These are phyloP conservation scores for Rheum nobile DNA, from an alignment of 148 eudicot species.

Conservation along the genomic window DNA sequence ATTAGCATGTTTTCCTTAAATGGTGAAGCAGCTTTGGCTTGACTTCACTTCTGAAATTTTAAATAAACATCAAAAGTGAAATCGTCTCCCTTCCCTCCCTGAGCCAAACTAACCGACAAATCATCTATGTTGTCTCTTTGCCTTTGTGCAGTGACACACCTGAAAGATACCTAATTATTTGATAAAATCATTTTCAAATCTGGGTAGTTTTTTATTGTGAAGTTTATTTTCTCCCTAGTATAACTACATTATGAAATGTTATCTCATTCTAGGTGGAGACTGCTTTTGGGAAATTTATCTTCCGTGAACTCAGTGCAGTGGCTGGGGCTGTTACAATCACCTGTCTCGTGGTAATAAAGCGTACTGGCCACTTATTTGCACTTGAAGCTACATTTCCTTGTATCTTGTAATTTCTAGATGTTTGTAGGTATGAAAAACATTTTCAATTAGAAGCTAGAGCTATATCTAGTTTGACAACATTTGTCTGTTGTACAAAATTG, in stretches of 20 bases:
- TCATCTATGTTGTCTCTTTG: not conserved
- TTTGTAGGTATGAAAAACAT: not conserved
- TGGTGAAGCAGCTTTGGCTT: not conserved
- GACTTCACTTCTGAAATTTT: not conserved
- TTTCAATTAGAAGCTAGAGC: not conserved
- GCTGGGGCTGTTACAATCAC: constrained; percentile 89
- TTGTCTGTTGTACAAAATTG: not conserved
- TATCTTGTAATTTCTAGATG: not conserved
- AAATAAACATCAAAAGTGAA: not conserved
- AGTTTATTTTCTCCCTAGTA: not conserved
- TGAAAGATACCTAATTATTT: too few species aligned
- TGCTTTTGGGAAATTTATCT: constrained; percentile 43
- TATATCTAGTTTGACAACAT: not conserved
- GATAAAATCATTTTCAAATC: not conserved
- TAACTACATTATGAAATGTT: not conserved
- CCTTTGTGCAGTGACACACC: not conserved
- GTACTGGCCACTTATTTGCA: not conserved
- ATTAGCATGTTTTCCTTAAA: not conserved
- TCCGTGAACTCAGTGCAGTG: constrained; percentile 67
- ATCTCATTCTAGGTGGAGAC: constrained; percentile 42
- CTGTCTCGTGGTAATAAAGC: constrained; percentile 69
- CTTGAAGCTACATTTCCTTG: not conserved
- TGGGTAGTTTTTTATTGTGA: not conserved
- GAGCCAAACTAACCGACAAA: not conserved
- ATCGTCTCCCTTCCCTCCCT: not conserved